These are phyloP conservation scores for Plicaturopsis crispa DNA, from an alignment of 768 basidiomycete genomes.

Conservation along the genomic window DNA sequence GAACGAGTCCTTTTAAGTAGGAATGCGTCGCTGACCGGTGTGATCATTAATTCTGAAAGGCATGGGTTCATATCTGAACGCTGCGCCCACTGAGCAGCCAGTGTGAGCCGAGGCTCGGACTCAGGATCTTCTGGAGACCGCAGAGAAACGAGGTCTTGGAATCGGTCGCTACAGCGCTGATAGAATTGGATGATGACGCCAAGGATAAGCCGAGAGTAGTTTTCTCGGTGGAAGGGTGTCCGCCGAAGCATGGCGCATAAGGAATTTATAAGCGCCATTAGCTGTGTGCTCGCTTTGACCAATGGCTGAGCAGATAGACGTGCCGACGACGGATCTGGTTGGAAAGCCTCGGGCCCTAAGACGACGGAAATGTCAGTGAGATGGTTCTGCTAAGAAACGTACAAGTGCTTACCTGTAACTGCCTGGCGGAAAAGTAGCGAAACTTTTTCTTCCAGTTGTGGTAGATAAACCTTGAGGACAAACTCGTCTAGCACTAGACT, in stretches of 20 bases:
- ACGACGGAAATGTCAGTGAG: neutral
- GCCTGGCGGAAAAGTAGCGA: slow-evolving; percentile 81
- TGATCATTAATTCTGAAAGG: slow-evolving; percentile 54
- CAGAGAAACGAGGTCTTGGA: slow-evolving; percentile 61
- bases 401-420: slow-evolving; percentile 49
- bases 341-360: slow-evolving; percentile 79
- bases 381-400: neutral
- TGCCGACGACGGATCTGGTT: slow-evolving; percentile 64
- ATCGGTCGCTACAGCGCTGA: slow-evolving; percentile 85
- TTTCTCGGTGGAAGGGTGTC: slow-evolving; percentile 93
- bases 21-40: slow-evolving; percentile 46
- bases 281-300: slow-evolving; percentile 73
- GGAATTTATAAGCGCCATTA: slow-evolving; percentile 88
- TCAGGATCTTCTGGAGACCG: slow-evolving; percentile 22
- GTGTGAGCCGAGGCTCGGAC: slow-evolving; percentile 40
- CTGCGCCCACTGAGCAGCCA: slow-evolving; percentile 81
- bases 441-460: slow-evolving; percentile 93
- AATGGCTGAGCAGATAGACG: slow-evolving; percentile 67
- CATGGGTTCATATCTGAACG: slow-evolving; percentile 70
- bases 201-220: slow-evolving; percentile 88
- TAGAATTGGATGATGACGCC: slow-evolving; percentile 95
- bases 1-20: neutral
- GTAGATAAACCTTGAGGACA: slow-evolving; percentile 85
- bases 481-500: slow-evolving; percentile 84
- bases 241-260: slow-evolving; percentile 85